Base-by-base conservation (phyloP, 2,329 filamentous ascomycete genomes). In the Diaporthe vexans region DNA sequence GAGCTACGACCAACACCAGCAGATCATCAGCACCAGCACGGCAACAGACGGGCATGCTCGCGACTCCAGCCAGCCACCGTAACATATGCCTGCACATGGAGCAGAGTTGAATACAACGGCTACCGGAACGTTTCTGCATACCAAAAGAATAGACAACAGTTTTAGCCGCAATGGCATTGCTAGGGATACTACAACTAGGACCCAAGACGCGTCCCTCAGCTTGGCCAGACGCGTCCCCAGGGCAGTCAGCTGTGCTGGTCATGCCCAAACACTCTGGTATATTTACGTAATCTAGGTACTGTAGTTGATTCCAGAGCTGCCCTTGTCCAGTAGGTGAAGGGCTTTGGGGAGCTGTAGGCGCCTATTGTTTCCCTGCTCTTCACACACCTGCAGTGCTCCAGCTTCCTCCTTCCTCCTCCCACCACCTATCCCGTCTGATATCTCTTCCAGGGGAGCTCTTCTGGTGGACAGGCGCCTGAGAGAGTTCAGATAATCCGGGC, bases 31-130 rank as follows among this genome's bases (percentile, higher is more conserved):
- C 26, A 4, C 7, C 24, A 10, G 11, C 4, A n/a, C 15, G 24
- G 9, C 15, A 48, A 48, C 24, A 15, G 24, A 24, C 5, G 10
- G 26, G 40, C 19, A 65, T n/a, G 26, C 33, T n/a, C 35, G 46
- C 13, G 5, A 40, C 13, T 4, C 9, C 4, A 40, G 10, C 21
- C 13, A 40, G 48, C 6, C 11, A 13, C 10, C 13, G 48, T 10
- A 13, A 1, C 1, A 1, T 6, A 10, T 19, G 4, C 8, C 29
- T 68, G 15, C 7, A 19, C 13, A 35, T 0, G 15, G 1, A 4
- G 11, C 11, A 7, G n/a, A n/a, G 24, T 10, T 63, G 26, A 26
- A 7, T 26, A 9, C 9, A 4, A 67, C 21, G 33, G 48, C 15
- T 15, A 54, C 33, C 29, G 63, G 21, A 40, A 21, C 26, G 33